Conservation (phyloP, 75 land plant genomes). For the Azolla pinnata region DNA sequence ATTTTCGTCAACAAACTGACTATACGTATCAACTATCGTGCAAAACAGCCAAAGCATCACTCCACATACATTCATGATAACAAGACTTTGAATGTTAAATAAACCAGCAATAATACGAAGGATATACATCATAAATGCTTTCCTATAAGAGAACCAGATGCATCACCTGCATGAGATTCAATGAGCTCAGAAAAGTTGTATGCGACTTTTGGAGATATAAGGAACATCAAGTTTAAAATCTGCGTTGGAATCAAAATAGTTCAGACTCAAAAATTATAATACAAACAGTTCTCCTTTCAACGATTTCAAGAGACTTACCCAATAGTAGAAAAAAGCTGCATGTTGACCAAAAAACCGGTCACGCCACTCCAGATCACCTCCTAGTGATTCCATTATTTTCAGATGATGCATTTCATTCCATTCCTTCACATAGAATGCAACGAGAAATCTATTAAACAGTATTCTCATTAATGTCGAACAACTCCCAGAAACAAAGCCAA, state of each 20-base stretch:
- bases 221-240: conserved; percentile 30
- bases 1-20: conserved; percentile 35
- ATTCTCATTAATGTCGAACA: too few species aligned
- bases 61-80: neutral
- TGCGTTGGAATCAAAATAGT: conserved; percentile 4
- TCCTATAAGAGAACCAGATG: too few species aligned
- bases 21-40: conserved; percentile 31
- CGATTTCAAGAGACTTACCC: conserved; percentile 10
- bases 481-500: neutral
- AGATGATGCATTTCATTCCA: conserved; percentile 45
- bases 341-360: conserved; percentile 36
- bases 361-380: conserved; percentile 38
- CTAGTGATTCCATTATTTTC: conserved; percentile 36
- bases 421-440: conserved; percentile 25
- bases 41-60: neutral
- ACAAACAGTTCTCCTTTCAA: neutral
- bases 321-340: conserved; percentile 39
- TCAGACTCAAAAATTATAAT: neutral
- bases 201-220: conserved; percentile 36
- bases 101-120: conserved; percentile 1
- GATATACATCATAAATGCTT: too few species aligned
- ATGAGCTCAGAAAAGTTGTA: conserved; percentile 41
- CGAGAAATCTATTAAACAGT: too few species aligned
- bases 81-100: neutral
- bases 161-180: conserved; percentile 34